A percentile compares a stretch with the other conserved stretches of the same genome.
phyloP scores from a whole-genome alignment of 2,329 filamentous ascomycete species.

The Fusarium foetens region DNA sequence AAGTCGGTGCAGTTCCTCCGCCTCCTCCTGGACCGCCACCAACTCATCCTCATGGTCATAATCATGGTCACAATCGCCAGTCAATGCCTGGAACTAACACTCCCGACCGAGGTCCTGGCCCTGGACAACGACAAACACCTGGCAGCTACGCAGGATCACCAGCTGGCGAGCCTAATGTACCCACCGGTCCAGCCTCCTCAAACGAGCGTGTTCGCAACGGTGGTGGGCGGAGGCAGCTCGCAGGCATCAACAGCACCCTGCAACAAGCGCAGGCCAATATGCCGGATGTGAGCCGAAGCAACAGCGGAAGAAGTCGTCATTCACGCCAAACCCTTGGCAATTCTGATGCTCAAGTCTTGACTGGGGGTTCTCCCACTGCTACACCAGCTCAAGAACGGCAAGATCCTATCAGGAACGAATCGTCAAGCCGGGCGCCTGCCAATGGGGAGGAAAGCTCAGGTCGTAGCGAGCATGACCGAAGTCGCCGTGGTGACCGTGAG shows the following conservation, averaged over 20 bases:
- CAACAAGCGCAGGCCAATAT: conserved; percentile 61
- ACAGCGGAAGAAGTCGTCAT: conserved; percentile 50
- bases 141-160: conserved; percentile 39
- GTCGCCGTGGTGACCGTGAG: conserved; percentile 57
- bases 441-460: conserved; percentile 47
- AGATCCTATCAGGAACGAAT: conserved; percentile 56
- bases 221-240: conserved; percentile 64
- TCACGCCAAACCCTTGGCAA: conserved; percentile 58
- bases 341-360: conserved; percentile 67
- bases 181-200: conserved; percentile 51
- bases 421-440: conserved; percentile 47
- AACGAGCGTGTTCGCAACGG: conserved; percentile 50
- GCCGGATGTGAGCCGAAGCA: conserved; percentile 51
- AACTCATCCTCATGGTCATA: conserved; percentile 33
- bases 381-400: conserved; percentile 62
- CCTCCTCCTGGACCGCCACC: conserved; percentile 48
- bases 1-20: conserved; percentile 42
- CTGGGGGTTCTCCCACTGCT: conserved; percentile 62
- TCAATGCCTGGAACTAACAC: conserved; percentile 46
- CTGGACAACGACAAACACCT: conserved; percentile 41
- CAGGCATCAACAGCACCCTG: conserved; percentile 68
- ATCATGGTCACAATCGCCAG: conserved; percentile 45
- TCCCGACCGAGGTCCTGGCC: conserved; percentile 45
- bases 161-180: conserved; percentile 45
- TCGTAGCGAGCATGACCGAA: conserved; percentile 54